These are phyloP conservation scores for Termitomyces eurrhizus DNA, from an alignment of 768 basidiomycete genomes.

Conservation along the genomic window DNA sequence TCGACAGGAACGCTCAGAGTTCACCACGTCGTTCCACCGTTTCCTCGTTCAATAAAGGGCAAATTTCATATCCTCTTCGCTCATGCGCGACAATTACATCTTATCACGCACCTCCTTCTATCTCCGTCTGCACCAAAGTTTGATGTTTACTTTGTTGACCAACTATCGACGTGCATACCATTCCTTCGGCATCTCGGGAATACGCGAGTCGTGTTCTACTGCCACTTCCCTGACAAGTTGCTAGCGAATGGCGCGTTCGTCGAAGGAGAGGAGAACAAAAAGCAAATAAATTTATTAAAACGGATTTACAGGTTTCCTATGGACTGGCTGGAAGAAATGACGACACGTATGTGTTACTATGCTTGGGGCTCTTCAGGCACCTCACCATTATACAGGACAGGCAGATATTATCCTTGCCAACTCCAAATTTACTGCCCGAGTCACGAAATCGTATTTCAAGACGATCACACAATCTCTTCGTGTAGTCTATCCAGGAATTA, in stretches of 20 bases:
- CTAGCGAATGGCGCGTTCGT: constrained; percentile 69
- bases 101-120: constrained; percentile 60
- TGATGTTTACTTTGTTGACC: constrained; percentile 94
- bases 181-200: constrained; percentile 62
- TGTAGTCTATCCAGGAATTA: constrained; percentile 97
- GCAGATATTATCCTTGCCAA: constrained; percentile 91
- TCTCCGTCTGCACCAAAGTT: constrained; percentile 42
- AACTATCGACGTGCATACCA: constrained; percentile 89
- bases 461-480: constrained; percentile 57
- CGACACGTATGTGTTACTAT: constrained; percentile 60
- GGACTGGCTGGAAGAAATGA: constrained; percentile 86
- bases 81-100: constrained; percentile 83
- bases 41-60: constrained; percentile 77
- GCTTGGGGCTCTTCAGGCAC: background rate
- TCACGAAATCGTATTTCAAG: constrained; percentile 74
- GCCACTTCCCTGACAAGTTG: constrained; percentile 96
- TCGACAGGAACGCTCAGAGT: constrained; percentile 76
- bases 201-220: constrained; percentile 93
- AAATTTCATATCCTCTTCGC: constrained; percentile 89
- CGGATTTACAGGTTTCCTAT: constrained; percentile 81
- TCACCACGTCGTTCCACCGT: constrained; percentile 64
- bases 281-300: constrained; percentile 53
- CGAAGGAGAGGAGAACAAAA: constrained; percentile 44
- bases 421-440: constrained; percentile 82
- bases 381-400: constrained; percentile 51